A percentile compares a stretch with the other conserved stretches of the same genome.
phyloP scores from a whole-genome alignment of 2,329 filamentous ascomycete genomes.

The Claviceps maximensis region DNA sequence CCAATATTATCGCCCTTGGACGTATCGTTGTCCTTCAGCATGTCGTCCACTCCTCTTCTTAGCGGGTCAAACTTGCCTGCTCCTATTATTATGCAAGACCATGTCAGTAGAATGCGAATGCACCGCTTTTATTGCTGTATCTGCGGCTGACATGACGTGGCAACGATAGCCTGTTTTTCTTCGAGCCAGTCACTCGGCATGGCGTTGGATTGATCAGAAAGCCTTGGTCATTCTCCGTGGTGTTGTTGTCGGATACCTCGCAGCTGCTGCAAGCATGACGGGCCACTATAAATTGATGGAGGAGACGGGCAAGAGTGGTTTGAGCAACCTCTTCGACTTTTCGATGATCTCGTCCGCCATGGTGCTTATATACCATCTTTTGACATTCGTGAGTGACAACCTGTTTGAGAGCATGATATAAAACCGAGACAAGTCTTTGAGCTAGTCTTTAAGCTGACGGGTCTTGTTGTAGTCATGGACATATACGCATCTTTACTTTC shows the following conservation, averaged over 20 bases:
- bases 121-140: background rate
- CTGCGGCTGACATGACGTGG: background rate
- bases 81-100: conserved; percentile 21
- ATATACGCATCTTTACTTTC: conserved; percentile 36
- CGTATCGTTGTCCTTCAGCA: conserved; percentile 6
- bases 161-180: conserved; percentile 34
- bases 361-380: conserved; percentile 31
- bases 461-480: conserved; percentile 31
- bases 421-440: background rate
- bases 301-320: conserved; percentile 24
- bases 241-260: conserved; percentile 29
- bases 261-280: conserved; percentile 27
- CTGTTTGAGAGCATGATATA: background rate
- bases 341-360: conserved; percentile 29
- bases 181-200: conserved; percentile 38
- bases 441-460: background rate
- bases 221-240: conserved; percentile 31
- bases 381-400: conserved; percentile 29
- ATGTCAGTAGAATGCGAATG: conserved; percentile 16
- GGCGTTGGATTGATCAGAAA: conserved; percentile 32
- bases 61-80: conserved; percentile 18
- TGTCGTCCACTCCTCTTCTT: conserved; percentile 25
- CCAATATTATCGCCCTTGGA: background rate
- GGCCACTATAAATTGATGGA: conserved; percentile 32
- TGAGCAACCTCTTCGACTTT: conserved; percentile 36